phyloP scores from a whole-genome alignment of 2,329 filamentous ascomycete genomes.

The Colletotrichum caudatum region DNA sequence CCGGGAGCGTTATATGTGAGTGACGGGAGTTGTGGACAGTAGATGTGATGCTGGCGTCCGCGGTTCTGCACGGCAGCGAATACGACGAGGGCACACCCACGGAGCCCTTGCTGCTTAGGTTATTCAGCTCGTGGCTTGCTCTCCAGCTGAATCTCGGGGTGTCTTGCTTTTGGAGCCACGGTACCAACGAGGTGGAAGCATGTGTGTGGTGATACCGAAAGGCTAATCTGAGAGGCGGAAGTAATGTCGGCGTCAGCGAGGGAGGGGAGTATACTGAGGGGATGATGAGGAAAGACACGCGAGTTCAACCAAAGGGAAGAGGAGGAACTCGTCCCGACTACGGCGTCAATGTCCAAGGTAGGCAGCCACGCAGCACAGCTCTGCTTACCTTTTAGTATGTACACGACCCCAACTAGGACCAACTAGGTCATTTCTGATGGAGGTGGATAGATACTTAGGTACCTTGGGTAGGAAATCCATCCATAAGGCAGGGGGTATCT shows the following conservation, averaged over 20 bases:
- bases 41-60: conserved; percentile 4
- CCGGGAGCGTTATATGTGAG: conserved; percentile 30
- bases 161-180: conserved; percentile 21
- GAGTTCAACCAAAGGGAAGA: conserved; percentile 1
- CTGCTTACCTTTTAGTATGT: conserved; percentile 16
- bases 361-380: conserved; percentile 35
- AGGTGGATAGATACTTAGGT: too few relatives aligned
- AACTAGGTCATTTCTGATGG: conserved; percentile 9
- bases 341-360: conserved; percentile 23
- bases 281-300: conserved; percentile 26
- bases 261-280: not conserved
- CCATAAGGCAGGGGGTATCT: conserved; percentile 15
- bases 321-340: conserved; percentile 17
- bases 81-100: conserved; percentile 19
- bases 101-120: conserved; percentile 19
- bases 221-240: conserved; percentile 19
- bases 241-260: not conserved
- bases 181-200: conserved; percentile 24
- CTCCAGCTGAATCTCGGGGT: conserved; percentile 33
- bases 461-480: not conserved
- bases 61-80: conserved; percentile 20
- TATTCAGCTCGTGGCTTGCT: conserved; percentile 29
- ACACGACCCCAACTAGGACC: conserved; percentile 16
- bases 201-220: conserved; percentile 33
- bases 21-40: conserved; percentile 12